Evolutionary conservation across 768 basidiomycete species (phyloP).

Genomic region (Tephrocybe rancida): DNA sequence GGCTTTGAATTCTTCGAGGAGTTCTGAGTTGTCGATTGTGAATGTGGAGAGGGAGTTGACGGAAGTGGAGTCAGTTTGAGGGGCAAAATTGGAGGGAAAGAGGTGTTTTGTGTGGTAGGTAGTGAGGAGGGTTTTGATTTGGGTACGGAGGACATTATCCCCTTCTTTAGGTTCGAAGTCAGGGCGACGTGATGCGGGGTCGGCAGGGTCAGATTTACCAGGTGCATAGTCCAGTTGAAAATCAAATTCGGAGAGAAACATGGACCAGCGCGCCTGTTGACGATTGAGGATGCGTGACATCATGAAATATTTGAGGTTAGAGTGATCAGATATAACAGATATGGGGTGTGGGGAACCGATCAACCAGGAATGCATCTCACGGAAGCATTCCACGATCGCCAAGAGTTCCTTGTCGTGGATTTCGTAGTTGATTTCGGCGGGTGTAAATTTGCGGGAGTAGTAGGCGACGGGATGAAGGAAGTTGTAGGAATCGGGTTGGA

Average conservation of each 20-base stretch:
- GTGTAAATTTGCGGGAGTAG: conserved; percentile 21
- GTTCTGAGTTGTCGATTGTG: conserved; percentile 26
- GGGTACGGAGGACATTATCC: conserved; percentile 20
- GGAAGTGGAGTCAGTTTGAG: conserved; percentile 20
- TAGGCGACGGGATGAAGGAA: conserved; percentile 30
- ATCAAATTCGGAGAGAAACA: too few relatives aligned
- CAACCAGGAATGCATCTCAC: too few relatives aligned
- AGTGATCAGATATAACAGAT: too few relatives aligned
- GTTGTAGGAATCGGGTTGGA: conserved; percentile 24
- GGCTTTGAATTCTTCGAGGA: conserved; percentile 21
- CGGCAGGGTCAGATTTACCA: too few relatives aligned
- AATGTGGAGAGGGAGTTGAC: conserved; percentile 17
- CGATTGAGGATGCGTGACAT: too few relatives aligned
- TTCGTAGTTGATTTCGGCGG: conserved; percentile 47
- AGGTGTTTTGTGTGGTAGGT: conserved; percentile 27
- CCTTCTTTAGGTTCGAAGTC: too few relatives aligned
- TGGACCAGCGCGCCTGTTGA: too few relatives aligned
- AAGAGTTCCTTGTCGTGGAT: conserved; percentile 55
- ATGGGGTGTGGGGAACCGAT: too few relatives aligned
- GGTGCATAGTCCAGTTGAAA: too few relatives aligned
- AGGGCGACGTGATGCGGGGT: too few relatives aligned
- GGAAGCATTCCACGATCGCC: conserved; percentile 45
- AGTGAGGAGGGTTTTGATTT: conserved; percentile 30
- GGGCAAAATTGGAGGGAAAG: conserved; percentile 12
- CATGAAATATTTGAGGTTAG: too few relatives aligned